Evolutionary conservation across 129 eudicot genomes (phyloP).

Genomic region (Escallonia herrerae): DNA sequence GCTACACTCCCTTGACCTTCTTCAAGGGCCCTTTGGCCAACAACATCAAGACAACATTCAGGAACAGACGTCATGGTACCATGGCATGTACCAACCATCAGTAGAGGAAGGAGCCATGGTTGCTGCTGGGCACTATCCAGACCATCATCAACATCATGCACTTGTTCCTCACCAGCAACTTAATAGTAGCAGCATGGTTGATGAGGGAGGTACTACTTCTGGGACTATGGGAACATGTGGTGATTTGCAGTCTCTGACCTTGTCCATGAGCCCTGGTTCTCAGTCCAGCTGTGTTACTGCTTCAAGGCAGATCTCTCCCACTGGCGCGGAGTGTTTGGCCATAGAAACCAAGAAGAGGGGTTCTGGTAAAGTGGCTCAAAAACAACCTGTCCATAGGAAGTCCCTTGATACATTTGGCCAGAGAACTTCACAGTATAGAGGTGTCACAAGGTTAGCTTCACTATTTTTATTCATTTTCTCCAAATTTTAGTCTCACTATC

Average conservation of each 20-base stretch:
- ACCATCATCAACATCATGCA: conserved; percentile 3
- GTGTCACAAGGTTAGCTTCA: conserved; percentile 73
- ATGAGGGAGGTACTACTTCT: conserved; percentile 8
- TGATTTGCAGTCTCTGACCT: conserved; percentile 51
- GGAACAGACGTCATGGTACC: conserved; percentile 12
- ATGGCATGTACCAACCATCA: conserved; percentile 29
- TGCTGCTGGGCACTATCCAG: neutral
- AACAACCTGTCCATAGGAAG: conserved; percentile 70
- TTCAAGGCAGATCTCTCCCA: conserved; percentile 31
- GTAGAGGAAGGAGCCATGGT: conserved; percentile 13
- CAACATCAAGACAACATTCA: conserved; percentile 3
- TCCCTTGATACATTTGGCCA: conserved; percentile 96
- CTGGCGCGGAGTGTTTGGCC: conserved; percentile 22
- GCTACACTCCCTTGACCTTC: conserved; percentile 18
- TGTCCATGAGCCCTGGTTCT: conserved; percentile 89
- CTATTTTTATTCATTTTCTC: neutral
- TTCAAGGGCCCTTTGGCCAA: conserved; percentile 19
- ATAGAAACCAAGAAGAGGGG: conserved; percentile 57
- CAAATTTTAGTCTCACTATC: neutral
- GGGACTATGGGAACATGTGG: conserved; percentile 20
- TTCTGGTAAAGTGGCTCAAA: conserved; percentile 26
- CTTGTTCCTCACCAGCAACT: neutral
- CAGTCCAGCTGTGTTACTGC: conserved; percentile 70
- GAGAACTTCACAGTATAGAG: conserved; percentile 92
- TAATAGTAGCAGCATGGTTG: conserved; percentile 7